Conservation (phyloP, 176 grass and related monocot genomes). For the Ensete glaucum region DNA sequence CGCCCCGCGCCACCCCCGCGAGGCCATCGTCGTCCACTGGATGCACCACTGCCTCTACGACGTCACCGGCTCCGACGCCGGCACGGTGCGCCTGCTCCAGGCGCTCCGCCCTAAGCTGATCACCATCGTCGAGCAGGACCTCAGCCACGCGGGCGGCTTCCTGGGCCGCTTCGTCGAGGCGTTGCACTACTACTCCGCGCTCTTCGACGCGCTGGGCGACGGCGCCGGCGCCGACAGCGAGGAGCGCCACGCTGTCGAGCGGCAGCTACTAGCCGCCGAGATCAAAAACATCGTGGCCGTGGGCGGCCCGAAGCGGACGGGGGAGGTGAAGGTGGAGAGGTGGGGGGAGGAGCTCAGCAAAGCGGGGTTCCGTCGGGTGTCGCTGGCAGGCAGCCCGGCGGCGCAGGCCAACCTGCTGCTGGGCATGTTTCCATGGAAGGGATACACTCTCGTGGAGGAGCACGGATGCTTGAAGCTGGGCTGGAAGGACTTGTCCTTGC, state of each 20-base stretch:
- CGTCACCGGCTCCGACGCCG: constrained; percentile 65
- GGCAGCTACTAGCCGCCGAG: constrained; percentile 70
- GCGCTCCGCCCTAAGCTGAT: constrained; percentile 59
- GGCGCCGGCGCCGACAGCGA: constrained; percentile 30
- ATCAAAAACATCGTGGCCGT: constrained; percentile 92
- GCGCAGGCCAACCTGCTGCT: constrained; percentile 72
- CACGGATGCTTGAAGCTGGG: constrained; percentile 64
- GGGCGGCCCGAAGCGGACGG: constrained; percentile 61
- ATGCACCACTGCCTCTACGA: constrained; percentile 95
- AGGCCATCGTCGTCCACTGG: constrained; percentile 80
- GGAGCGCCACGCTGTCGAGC: constrained; percentile 61
- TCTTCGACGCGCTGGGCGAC: constrained; percentile 82
- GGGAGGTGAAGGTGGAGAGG: constrained; percentile 60
- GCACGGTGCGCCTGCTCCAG: constrained; percentile 46
- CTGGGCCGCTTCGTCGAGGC: constrained; percentile 79
- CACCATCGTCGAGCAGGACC: constrained; percentile 89
- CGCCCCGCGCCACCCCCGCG: constrained; percentile 30
- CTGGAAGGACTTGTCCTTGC: constrained; percentile 86
- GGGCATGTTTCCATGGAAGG: constrained; percentile 84
- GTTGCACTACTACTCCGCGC: constrained; percentile 90
- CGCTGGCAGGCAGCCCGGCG: constrained; percentile 59
- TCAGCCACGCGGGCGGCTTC: constrained; percentile 63
- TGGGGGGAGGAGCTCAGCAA: constrained; percentile 73
- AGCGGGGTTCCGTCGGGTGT: constrained; percentile 56
- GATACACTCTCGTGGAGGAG: constrained; percentile 81